Evolutionary conservation across 257 asterid genomes (phyloP), one percentile per base, ranked within the genome.

Genomic region (Solanum lignicaule): DNA sequence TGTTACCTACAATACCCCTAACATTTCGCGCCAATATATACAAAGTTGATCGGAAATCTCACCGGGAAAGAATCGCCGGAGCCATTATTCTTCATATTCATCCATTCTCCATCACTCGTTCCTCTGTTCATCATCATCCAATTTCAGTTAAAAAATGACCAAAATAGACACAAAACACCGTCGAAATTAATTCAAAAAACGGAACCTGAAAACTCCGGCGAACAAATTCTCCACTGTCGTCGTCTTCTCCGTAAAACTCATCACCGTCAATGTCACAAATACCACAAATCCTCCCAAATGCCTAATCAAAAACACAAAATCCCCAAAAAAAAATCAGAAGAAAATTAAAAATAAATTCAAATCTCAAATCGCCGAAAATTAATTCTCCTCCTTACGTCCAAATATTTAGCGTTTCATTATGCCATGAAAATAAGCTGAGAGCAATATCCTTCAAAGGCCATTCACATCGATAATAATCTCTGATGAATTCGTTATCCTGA

Each of bases 361-460:
- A 71, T 31, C 79, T 71, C 79, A 71, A 71, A 69, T 31, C 23
- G 10, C 13, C 41, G 13, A 31, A 31, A 31, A 71, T 3, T 16
- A 16, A 29, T 31, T 29, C 5, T 69, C 21, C 9, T 69, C n/a
- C 97, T 91, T 68, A 96, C 98, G 99, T 95, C 99, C 99, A 96
- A 32, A 96, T 91, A 88, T 96, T 96, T 87, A 96, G 92, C 38
- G 98, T 96, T 85, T 96, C 99, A 52, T 96, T 96, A 91, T 96
- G 99, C 92, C 94, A 38, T 21, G 98, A 91, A 92, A 96, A 96
- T 72, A 95, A 87, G 94, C 99, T 96, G 88, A 92, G 93, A n/a
- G 91, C 74, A 66, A 94, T 93, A 62, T 95, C 94, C 76, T 90
- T 94, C 88, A 95, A 79, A 1, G 98, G 98, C 99, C 99, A 96